These are phyloP conservation scores for Lunularia cruciata DNA, from an alignment of 225 moss, liverwort and hornwort species.

Conservation along the genomic window DNA sequence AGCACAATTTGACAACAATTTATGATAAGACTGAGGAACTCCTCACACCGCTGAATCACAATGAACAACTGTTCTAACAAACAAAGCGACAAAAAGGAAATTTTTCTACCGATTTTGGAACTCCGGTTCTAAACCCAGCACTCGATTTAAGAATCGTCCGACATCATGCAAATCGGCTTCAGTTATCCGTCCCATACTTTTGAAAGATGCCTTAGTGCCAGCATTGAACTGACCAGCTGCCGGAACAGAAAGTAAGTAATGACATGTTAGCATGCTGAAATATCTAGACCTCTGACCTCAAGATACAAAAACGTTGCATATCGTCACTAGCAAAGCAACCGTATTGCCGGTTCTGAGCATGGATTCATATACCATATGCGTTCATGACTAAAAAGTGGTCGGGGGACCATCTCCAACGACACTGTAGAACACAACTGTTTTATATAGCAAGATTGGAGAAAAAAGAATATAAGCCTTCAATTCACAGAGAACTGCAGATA, in stretches of 20 bases:
- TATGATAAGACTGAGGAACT: too few species aligned
- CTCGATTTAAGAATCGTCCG: slow-evolving; percentile 92
- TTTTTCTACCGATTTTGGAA: slow-evolving; percentile 70
- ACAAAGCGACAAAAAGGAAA: not conserved
- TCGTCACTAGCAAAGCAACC: too few species aligned
- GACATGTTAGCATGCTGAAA: not conserved
- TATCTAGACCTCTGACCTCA: not conserved
- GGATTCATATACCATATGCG: too few species aligned
- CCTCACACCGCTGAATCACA: not conserved
- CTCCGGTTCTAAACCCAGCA: slow-evolving; percentile 82
- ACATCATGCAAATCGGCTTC: slow-evolving; percentile 94
- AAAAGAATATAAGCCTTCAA: too few species aligned
- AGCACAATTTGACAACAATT: not conserved
- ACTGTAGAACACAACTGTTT: too few species aligned
- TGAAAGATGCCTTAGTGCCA: slow-evolving; percentile 57
- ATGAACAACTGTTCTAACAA: not conserved
- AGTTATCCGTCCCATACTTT: slow-evolving; percentile 79
- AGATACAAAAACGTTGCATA: not conserved
- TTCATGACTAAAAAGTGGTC: too few species aligned
- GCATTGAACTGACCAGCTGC: slow-evolving; percentile 36
- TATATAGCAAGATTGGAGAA: too few species aligned
- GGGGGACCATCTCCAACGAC: too few species aligned
- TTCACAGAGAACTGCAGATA: too few species aligned
- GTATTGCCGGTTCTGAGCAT: too few species aligned
- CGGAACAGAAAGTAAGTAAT: not conserved